Percentiles rank a stretch among this genome's conserved stretches.
Conservation (phyloP, 1,284 basidiomycete genomes). For the Pterula multifida region DNA sequence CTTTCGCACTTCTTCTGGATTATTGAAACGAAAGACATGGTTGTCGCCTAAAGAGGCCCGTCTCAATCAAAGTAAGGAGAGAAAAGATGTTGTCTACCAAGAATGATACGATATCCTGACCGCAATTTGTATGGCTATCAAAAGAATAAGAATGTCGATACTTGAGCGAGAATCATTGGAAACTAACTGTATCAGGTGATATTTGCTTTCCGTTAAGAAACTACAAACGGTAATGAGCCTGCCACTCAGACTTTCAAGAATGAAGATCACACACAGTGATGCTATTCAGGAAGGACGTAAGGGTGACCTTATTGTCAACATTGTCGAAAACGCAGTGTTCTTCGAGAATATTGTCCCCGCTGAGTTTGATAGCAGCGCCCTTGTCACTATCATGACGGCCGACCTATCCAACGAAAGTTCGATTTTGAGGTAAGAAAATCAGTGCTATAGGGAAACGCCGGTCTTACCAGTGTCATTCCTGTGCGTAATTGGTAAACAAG, state of each 20-base stretch:
- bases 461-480: conserved; percentile 58
- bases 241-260: conserved; percentile 4
- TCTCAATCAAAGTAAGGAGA: conserved; percentile 3
- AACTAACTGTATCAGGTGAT: conserved; percentile 40
- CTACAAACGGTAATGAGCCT: conserved; percentile 23
- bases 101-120: conserved; percentile 92
- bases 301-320: conserved; percentile 71
- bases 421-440: conserved; percentile 7
- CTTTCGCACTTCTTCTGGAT: conserved; percentile 89
- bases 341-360: conserved; percentile 83
- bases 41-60: conserved; percentile 60
- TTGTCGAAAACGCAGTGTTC: conserved; percentile 93
- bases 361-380: conserved; percentile 82
- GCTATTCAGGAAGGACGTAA: conserved; percentile 70
- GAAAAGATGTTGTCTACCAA: conserved; percentile 41
- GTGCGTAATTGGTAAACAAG: conserved; percentile 91
- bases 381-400: conserved; percentile 75
- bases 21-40: conserved; percentile 97
- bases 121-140: conserved; percentile 65
- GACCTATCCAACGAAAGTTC: no score
- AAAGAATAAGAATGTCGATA: conserved; percentile 14
- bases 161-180: conserved; percentile 8
- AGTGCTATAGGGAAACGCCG: conserved; percentile 16
- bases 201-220: conserved; percentile 91
- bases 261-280: conserved; percentile 55